Base-by-base conservation (phyloP, 1,139 yeast species). In the Candida tropicalis region DNA sequence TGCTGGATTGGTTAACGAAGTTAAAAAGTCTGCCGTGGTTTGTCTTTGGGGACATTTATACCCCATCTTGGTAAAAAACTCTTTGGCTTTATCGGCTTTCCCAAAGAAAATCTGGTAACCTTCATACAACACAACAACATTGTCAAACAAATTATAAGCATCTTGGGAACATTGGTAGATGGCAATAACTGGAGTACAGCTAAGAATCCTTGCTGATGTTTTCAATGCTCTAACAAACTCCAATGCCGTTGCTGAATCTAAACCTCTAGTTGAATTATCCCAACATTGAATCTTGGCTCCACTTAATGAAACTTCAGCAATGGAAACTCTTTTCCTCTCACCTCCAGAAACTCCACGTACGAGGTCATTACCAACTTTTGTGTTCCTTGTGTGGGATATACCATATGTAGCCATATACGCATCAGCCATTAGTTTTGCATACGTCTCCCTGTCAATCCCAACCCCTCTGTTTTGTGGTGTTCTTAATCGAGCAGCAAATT, bases 101-200 rank as follows among this genome's bases (percentile, higher is more conserved):
- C 96, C 96, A 57, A 73, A 87, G 65, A 62, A 88, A 43, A 88
- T 82, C 62, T 87, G 95, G 55, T 83, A 77, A 41, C 96, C 96
- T 50, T 80, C 84, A 58, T 87, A 87, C 35, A 88, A 66, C 16
- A 88, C 81, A 33, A 81, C 69, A 10, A 84, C 95, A 50, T 84
- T 82, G 63, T 87, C 91, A 56, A 87, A 87, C 46, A 82, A 63
- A 43, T 84, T 81, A 40, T 49, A 49, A 12, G 50, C 47, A 31
- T 46, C 50, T 39, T 46, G 50, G 2, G 50, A 46, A 42, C 50
- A 46, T 66, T 87, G 96, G 63, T 87, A 87, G 46, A 87, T 82
- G 22, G 96, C 89, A 50, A 88, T 85, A 38, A 86, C 66, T 1
- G 89, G 81, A 20, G 91, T 75, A 11, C 81, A 70, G 24, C 76